Conservation (phyloP, 2,329 filamentous ascomycete species). For the Coniochaeta prunicola region DNA sequence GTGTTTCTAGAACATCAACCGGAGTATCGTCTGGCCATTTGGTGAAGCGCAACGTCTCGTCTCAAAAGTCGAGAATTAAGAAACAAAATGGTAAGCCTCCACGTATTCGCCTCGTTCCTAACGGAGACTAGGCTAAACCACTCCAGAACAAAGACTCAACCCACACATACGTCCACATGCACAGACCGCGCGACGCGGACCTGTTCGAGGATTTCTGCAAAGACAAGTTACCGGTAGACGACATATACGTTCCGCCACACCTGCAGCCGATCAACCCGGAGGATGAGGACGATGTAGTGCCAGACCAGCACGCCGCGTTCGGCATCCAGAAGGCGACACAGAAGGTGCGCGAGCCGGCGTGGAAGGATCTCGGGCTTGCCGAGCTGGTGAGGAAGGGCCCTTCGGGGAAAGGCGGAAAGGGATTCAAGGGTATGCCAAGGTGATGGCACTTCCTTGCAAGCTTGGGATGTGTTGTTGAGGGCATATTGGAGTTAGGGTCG, state of each 20-base stretch:
- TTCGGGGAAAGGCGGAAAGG: conserved; percentile 10
- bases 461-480: neutral
- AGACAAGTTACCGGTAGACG: conserved; percentile 65
- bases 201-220: conserved; percentile 72
- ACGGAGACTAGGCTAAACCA: neutral
- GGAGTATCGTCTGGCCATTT: neutral
- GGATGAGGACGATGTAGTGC: conserved; percentile 82
- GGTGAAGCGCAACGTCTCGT: neutral
- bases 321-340: conserved; percentile 78
- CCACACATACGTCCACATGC: conserved; percentile 72
- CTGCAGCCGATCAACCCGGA: conserved; percentile 80
- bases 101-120: neutral
- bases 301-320: conserved; percentile 82
- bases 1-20: no score
- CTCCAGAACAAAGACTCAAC: conserved; percentile 65
- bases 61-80: neutral
- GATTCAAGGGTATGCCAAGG: conserved; percentile 25
- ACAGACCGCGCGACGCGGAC: conserved; percentile 63
- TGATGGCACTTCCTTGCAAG: conserved; percentile 11
- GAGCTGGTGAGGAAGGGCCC: conserved; percentile 63
- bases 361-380: conserved; percentile 71
- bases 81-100: neutral
- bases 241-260: conserved; percentile 73
- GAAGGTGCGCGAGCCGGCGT: conserved; percentile 61
- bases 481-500: neutral